phyloP scores from a whole-genome alignment of 1,284 basidiomycete genomes.

The Pulveroboletus sp. region DNA sequence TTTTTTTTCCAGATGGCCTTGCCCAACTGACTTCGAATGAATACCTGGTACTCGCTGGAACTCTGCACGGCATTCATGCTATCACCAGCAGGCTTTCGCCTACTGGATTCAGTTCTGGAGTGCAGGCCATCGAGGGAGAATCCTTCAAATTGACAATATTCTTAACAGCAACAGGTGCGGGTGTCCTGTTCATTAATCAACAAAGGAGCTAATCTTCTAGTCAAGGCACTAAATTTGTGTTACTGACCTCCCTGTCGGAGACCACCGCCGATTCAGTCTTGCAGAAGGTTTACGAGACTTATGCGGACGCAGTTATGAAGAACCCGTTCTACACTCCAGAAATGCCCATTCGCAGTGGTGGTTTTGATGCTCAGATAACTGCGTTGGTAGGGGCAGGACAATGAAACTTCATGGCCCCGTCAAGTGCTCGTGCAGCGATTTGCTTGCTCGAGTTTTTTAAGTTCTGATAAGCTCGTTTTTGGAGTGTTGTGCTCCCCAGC shows the following conservation, averaged over 20 bases:
- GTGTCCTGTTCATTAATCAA: background rate
- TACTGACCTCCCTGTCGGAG: constrained; percentile 82
- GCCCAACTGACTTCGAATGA: constrained; percentile 93
- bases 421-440: background rate
- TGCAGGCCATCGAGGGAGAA: constrained; percentile 93
- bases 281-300: constrained; percentile 86
- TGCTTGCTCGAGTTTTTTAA: background rate
- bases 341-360: constrained; percentile 95
- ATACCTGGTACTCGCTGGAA: constrained; percentile 95
- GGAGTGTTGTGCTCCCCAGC: background rate
- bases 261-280: constrained; percentile 70
- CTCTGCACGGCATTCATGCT: constrained; percentile 96
- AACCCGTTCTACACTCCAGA: constrained; percentile 99
- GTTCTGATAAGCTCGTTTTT: background rate
- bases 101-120: constrained; percentile 78
- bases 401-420: constrained; percentile 18
- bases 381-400: constrained; percentile 55
- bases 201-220: constrained; percentile 1
- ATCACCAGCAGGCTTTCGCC: constrained; percentile 94
- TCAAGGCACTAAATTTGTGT: constrained; percentile 95
- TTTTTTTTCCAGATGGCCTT: constrained; percentile 73
- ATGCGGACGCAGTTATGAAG: constrained; percentile 96
- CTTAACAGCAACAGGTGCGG: constrained; percentile 89
- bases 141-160: constrained; percentile 89
- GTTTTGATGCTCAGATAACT: constrained; percentile 78